A percentile compares a stretch with the other conserved stretches of the same genome.
Evolutionary conservation across 1,284 basidiomycete species (phyloP).

Genomic region (Mrakiaceae sp.): DNA sequence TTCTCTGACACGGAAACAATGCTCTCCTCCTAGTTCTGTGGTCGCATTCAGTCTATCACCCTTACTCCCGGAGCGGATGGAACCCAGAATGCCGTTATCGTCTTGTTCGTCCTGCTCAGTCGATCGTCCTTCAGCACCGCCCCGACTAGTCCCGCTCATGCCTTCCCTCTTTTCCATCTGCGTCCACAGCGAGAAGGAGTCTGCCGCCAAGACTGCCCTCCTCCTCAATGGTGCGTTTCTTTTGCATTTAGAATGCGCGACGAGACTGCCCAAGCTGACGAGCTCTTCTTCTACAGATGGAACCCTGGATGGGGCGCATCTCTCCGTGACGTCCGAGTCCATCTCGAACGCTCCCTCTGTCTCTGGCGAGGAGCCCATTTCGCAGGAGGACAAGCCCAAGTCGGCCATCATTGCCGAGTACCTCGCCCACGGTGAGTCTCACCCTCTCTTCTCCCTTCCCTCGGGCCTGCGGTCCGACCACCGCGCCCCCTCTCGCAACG

Average conservation of each 20-base stretch:
- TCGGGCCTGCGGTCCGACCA: not conserved
- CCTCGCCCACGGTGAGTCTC: constrained; percentile 36
- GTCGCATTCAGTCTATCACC: constrained; percentile 13
- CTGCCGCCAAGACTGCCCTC: constrained; percentile 35
- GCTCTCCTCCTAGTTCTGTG: not conserved
- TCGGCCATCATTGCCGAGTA: constrained; percentile 71
- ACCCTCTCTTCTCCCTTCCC: not conserved
- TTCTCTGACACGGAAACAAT: not conserved
- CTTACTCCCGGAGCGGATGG: constrained; percentile 15
- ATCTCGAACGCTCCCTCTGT: constrained; percentile 18
- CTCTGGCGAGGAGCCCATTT: constrained; percentile 20
- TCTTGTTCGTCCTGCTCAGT: constrained; percentile 23
- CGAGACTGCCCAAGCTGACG: no score
- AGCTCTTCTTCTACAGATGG: not conserved
- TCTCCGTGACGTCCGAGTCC: constrained; percentile 33
- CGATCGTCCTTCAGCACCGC: not conserved
- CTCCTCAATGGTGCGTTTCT: constrained; percentile 16
- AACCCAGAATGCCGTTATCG: constrained; percentile 31
- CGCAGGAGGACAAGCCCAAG: constrained; percentile 38
- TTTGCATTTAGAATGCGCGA: no score
- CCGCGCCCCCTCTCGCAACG: no score
- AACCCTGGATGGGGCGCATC: constrained; percentile 26
- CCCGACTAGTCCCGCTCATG: not conserved
- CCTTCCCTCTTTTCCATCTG: not conserved
- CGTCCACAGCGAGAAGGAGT: constrained; percentile 7